Conservation (phyloP, 2,329 filamentous ascomycete genomes). For the Hymenoscyphus salicellus region DNA sequence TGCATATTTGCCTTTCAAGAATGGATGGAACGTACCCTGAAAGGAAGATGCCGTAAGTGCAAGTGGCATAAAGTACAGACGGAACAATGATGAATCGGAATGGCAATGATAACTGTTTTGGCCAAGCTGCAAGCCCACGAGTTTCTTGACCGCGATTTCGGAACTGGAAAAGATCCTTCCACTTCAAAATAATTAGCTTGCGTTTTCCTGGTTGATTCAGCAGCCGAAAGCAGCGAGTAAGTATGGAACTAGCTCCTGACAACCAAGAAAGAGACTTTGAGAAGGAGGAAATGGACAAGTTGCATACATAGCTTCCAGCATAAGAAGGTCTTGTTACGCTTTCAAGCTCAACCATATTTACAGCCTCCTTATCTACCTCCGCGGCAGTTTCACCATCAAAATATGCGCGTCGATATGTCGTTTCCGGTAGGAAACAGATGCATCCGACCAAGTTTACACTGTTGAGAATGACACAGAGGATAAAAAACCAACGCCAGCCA, state of each 20-base stretch:
- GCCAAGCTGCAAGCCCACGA: constrained; percentile 20
- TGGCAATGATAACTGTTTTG: constrained; percentile 24
- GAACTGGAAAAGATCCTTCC: constrained; percentile 33
- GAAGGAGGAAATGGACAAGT: no score
- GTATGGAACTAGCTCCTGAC: no score
- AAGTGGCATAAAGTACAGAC: constrained; percentile 20
- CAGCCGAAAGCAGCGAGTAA: no score
- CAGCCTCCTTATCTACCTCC: constrained; percentile 27
- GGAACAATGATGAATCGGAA: constrained; percentile 28
- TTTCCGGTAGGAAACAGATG: constrained; percentile 39
- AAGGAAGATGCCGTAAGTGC: constrained; percentile 25
- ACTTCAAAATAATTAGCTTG: no score
- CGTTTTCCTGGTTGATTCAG: no score
- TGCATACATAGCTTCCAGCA: constrained; percentile 32
- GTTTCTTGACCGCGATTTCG: constrained; percentile 24
- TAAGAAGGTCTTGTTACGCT: constrained; percentile 20
- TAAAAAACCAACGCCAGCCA: constrained; percentile 42
- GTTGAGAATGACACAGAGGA: constrained; percentile 36
- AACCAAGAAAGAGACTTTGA: no score
- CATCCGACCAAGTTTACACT: constrained; percentile 33
- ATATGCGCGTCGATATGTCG: constrained; percentile 31
- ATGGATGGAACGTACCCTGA: constrained; percentile 17
- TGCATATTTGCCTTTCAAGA: constrained; percentile 13
- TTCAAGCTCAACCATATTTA: constrained; percentile 20
- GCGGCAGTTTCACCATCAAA: constrained; percentile 29